These are phyloP conservation scores for Chaetomidium leptoderma DNA, from an alignment of 495 filamentous ascomycete genomes.

Conservation along the genomic window DNA sequence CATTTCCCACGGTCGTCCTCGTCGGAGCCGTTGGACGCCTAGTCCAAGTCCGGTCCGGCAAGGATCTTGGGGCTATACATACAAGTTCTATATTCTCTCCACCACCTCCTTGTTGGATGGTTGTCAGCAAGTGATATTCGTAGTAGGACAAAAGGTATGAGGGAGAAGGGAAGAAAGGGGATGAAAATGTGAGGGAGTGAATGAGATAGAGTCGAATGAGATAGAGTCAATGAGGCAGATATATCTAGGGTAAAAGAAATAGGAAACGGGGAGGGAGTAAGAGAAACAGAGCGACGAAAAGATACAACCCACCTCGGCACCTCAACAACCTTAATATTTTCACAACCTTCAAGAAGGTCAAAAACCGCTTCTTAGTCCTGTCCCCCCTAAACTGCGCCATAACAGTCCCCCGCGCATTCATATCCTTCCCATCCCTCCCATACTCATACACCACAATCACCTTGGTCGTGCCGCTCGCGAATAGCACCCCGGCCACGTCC, in stretches of 20 bases:
- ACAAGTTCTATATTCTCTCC: conserved; percentile 21
- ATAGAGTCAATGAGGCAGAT: too few species aligned
- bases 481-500: conserved; percentile 39
- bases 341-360: conserved; percentile 33
- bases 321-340: conserved; percentile 38
- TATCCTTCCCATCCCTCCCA: conserved; percentile 9
- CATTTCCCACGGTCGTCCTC: too few species aligned
- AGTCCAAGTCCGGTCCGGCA: conserved; percentile 19
- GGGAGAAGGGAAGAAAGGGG: too few species aligned
- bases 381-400: conserved; percentile 44
- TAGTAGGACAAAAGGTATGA: too few species aligned
- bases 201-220: too few species aligned
- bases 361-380: conserved; percentile 44
- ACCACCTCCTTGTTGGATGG: too few species aligned
- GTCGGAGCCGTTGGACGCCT: not conserved
- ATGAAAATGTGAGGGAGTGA: too few species aligned
- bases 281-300: too few species aligned
- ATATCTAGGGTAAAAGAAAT: too few species aligned
- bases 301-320: conserved; percentile 25
- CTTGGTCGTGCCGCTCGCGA: conserved; percentile 30
- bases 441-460: conserved; percentile 32
- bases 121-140: too few species aligned
- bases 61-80: conserved; percentile 22
- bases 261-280: not conserved
- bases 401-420: conserved; percentile 31